These are phyloP conservation scores for Mycena vulgaris DNA, from an alignment of 768 basidiomycete genomes.

Conservation along the genomic window DNA sequence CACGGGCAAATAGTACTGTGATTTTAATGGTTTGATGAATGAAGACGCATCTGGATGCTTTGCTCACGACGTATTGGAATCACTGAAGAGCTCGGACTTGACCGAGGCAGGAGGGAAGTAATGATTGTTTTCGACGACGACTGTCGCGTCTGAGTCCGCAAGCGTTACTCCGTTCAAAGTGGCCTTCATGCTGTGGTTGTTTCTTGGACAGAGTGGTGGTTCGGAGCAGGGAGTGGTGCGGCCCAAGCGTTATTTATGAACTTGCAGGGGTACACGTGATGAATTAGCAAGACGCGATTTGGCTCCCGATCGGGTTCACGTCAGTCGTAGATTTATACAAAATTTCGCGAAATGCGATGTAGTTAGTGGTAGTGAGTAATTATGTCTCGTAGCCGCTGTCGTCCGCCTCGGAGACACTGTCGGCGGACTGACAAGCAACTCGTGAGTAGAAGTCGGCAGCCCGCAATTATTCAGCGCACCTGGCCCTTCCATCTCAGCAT, in stretches of 20 bases:
- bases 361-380: background rate
- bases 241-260: constrained; percentile 12
- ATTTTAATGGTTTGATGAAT: background rate
- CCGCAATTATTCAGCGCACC: constrained; percentile 41
- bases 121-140: constrained; percentile 77
- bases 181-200: constrained; percentile 61
- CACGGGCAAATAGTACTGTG: constrained; percentile 72
- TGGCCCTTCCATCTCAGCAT: constrained; percentile 61
- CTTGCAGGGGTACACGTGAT: constrained; percentile 13
- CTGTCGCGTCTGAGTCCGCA: constrained; percentile 70
- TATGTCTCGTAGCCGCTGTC: constrained; percentile 23
- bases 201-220: background rate
- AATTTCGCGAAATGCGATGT: background rate
- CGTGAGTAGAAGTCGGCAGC: background rate
- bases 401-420: background rate
- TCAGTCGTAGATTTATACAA: background rate
- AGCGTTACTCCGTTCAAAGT: constrained; percentile 64
- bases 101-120: constrained; percentile 80
- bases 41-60: background rate
- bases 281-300: constrained; percentile 30
- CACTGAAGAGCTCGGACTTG: constrained; percentile 58
- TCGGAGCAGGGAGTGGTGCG: background rate
- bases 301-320: background rate
- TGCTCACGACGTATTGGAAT: constrained; percentile 69
- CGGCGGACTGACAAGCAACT: background rate